Conservation (phyloP, 1,139 yeast genomes). For the Meyerozyma smithsonii region DNA sequence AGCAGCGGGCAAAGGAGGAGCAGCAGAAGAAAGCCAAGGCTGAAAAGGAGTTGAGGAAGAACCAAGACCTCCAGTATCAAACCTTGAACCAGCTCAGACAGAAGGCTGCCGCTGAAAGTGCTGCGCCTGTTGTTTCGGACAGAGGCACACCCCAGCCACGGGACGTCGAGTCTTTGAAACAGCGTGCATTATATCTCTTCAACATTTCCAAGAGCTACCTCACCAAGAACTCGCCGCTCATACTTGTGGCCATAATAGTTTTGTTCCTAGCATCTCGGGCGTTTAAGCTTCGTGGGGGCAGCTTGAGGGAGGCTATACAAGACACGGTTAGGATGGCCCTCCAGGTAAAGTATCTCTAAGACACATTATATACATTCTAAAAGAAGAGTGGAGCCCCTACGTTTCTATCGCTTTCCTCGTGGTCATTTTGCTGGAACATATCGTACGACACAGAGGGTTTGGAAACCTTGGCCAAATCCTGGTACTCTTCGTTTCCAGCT, state of each 20-base stretch:
- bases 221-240: slow-evolving; percentile 25
- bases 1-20: slow-evolving; percentile 8
- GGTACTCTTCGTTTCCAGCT: neutral
- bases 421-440: neutral
- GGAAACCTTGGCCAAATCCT: neutral
- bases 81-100: slow-evolving; percentile 27
- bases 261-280: slow-evolving; percentile 20
- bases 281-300: slow-evolving; percentile 21
- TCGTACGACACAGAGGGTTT: neutral
- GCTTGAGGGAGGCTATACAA: slow-evolving; percentile 26
- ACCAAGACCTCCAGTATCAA: slow-evolving; percentile 29
- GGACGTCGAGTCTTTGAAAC: slow-evolving; percentile 9
- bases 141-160: slow-evolving; percentile 3
- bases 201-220: slow-evolving; percentile 20
- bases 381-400: slow-evolving; percentile 3
- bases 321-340: slow-evolving; percentile 45
- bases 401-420: neutral
- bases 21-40: slow-evolving; percentile 14
- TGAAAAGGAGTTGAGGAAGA: slow-evolving; percentile 18
- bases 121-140: slow-evolving; percentile 1
- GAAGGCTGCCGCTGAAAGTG: slow-evolving; percentile 1
- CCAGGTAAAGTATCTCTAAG: slow-evolving; percentile 36
- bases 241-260: slow-evolving; percentile 20
- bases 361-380: slow-evolving; percentile 1
- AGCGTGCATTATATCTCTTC: slow-evolving; percentile 13